Evolutionary conservation across 495 filamentous ascomycete species (phyloP), one percentile per base, ranked within the genome.

Genomic region (Aspergillus homomorphus): DNA sequence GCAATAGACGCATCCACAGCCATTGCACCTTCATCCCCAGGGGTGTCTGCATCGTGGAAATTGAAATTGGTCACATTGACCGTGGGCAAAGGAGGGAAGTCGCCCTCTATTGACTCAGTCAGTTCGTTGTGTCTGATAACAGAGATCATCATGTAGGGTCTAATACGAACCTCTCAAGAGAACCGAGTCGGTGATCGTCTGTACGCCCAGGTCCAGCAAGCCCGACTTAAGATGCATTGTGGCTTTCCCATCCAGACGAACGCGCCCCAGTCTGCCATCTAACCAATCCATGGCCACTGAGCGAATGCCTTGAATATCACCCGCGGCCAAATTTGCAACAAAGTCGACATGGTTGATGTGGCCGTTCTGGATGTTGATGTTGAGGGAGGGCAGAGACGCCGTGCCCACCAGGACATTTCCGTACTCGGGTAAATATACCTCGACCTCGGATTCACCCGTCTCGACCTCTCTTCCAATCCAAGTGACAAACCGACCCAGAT

Each of bases 281-380:
- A 98, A 63, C 86, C 90, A 98, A 68, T 96, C 90, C 61, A 91
- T 86, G 18, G 90, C 91, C 56, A 98, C 81, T n/a, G 78, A 78
- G 45, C 89, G 85, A 51, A 96, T 82, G 9, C 85, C 87, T 58
- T 89, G 85, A n/a, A 90, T 73, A 62, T 91, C 85, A 30, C 89
- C 90, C 18, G 90, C 86, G 22, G 80, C 70, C 51, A 96, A 69
- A 59, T 94, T 86, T 28, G 85, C 81, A 54, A 93, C 69, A 59
- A 97, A 86, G 61, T 96, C 89, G 33, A 97, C 73, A 53, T 80
- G 72, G 20, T 89, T 97, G 23, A 77, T 82, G 62, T 88, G 82
- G 22, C 90, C 88, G 69, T 94, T 89, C 54, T 85, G 81, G 50
- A 97, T 82, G 58, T 84, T 82, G 33, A 96, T 77, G 45, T 81